phyloP scores from a whole-genome alignment of 768 basidiomycete species.

The Leucocoprinus sp. region DNA sequence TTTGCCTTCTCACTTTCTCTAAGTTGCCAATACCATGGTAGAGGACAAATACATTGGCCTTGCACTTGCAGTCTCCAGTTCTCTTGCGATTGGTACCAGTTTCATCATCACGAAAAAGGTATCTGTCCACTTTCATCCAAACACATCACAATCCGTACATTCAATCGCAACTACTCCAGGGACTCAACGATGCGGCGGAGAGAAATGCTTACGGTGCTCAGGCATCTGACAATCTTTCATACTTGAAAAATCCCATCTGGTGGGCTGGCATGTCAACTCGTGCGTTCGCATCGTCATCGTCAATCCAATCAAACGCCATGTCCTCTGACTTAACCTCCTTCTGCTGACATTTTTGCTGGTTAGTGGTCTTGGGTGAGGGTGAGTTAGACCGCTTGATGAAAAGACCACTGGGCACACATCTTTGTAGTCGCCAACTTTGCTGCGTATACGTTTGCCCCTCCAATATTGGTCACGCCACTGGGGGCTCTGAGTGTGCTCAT shows the following conservation, averaged over 20 bases:
- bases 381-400: slow-evolving; percentile 10
- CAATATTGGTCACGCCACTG: slow-evolving; percentile 97
- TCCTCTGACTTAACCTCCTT: slow-evolving; percentile 1
- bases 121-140: slow-evolving; percentile 4
- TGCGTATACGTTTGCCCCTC: slow-evolving; percentile 95
- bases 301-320: too few species aligned
- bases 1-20: slow-evolving; percentile 5
- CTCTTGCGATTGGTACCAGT: slow-evolving; percentile 85
- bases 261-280: slow-evolving; percentile 93
- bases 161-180: slow-evolving; percentile 38
- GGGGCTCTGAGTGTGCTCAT: slow-evolving; percentile 95
- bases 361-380: slow-evolving; percentile 95
- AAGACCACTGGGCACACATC: slow-evolving; percentile 1
- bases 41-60: slow-evolving; percentile 97
- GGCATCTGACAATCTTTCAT: slow-evolving; percentile 78
- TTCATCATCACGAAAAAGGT: slow-evolving; percentile 99
- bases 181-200: slow-evolving; percentile 78
- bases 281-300: slow-evolving; percentile 36
- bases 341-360: slow-evolving; percentile 1
- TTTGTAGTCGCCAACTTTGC: slow-evolving; percentile 78
- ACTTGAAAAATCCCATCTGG: slow-evolving; percentile 90
- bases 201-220: slow-evolving; percentile 37
- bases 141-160: background rate
- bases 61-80: slow-evolving; percentile 76
- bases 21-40: slow-evolving; percentile 36